Evolutionary conservation across 116 monocot genomes (phyloP).

Genomic region (Trichopus zeylanicus): DNA sequence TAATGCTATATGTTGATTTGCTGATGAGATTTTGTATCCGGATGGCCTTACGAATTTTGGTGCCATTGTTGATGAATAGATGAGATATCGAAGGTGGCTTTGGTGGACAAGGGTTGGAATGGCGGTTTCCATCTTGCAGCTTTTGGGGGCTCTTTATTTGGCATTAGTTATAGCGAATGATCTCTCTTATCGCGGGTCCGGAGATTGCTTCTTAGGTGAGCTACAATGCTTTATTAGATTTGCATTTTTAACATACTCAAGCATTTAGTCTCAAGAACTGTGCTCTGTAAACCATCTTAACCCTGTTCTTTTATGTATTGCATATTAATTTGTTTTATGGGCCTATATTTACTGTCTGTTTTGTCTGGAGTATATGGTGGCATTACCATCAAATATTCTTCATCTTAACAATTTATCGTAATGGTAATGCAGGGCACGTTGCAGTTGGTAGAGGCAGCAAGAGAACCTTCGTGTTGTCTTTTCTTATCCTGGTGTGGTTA

Average conservation of each 20-base stretch:
- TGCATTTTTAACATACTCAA: not conserved
- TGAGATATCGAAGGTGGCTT: slow-evolving; percentile 80
- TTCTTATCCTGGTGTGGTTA: slow-evolving; percentile 67
- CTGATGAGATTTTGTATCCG: not conserved
- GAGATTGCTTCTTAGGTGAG: slow-evolving; percentile 51
- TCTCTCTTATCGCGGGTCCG: slow-evolving; percentile 28
- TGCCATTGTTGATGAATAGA: slow-evolving; percentile 31
- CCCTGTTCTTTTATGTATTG: not conserved
- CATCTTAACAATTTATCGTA: slow-evolving; percentile 6
- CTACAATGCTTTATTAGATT: not conserved
- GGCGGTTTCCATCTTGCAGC: slow-evolving; percentile 55
- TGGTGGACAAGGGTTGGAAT: slow-evolving; percentile 95
- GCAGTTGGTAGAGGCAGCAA: slow-evolving; percentile 24
- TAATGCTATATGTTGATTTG: not conserved
- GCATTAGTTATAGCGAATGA: slow-evolving; percentile 35
- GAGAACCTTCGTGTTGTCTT: slow-evolving; percentile 38
- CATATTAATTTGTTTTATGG: not conserved
- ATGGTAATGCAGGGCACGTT: slow-evolving; percentile 40
- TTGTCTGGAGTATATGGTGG: not conserved
- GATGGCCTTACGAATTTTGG: not conserved
- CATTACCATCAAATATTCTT: not conserved
- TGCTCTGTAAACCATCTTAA: not conserved
- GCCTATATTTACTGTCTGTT: not conserved
- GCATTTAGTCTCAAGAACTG: no score
- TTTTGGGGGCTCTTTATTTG: slow-evolving; percentile 61